Evolutionary conservation across 2,329 filamentous ascomycete species (phyloP), one percentile per base, ranked within the genome.

Genomic region (Arthrobotrys sphaeroides): DNA sequence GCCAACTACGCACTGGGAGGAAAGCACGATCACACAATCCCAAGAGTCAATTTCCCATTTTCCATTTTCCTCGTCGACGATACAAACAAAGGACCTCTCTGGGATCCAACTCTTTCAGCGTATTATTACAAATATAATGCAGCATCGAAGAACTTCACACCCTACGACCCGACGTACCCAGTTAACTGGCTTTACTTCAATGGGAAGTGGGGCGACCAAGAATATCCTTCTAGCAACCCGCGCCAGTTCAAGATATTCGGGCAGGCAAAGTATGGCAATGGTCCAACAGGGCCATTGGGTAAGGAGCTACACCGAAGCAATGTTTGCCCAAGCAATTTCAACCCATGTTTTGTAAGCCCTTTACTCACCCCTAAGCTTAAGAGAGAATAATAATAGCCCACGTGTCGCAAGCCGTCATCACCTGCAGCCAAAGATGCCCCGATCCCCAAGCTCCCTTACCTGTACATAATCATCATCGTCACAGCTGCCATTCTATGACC

Each of bases 1-100:
- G 89, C 89, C 6, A 88, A 88, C 79, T 91, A 90, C 80, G 87
- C 88, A 16, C 87, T 85, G 5, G 57, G 81, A 10, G 89, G 88
- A 1, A 83, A 82, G 1, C 89, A 90, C 78, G 88, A 90, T 79
- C 88, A 90, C 79, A 86, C 86, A 0, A 88, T 90, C 65, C 88
- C 89, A 0, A 85, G 87, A 66, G 66, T 89, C 16, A 88, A 89
- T 70, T 83, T 90, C 5, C 87, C 87, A 0, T 78, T 78, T 1
- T 13, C 36, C 2, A 86, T 85, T 0, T 82, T 87, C 4, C 80
- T 89, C 1, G 83, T 86, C 43, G 85, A 90, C 78, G 84, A 87
- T 66, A 86, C 86, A 10, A 85, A 88, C 65, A 80, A 83, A 40
- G 89, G 88, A 2, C 79, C 82, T 2, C 80, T 88, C 3, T 91